Conservation (phyloP, 179 eudicot genomes). For the Corrigiola litoralis region DNA sequence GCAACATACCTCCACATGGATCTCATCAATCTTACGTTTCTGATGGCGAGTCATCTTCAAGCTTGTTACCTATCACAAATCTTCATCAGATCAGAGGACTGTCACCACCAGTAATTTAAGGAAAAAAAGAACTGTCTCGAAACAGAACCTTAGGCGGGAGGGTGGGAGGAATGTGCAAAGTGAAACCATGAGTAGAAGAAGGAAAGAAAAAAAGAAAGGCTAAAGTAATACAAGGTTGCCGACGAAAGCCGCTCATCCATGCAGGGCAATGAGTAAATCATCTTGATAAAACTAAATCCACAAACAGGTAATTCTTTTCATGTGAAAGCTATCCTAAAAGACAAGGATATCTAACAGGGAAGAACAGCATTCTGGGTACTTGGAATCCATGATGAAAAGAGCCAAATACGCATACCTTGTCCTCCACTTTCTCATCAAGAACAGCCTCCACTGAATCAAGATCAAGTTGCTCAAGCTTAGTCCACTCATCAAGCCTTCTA, state of each 20-base stretch:
- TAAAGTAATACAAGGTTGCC: not conserved
- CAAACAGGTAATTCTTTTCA: not conserved
- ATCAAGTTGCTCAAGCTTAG: slow-evolving; percentile 93
- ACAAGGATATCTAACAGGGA: not conserved
- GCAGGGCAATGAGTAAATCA: not conserved
- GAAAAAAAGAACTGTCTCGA: not conserved
- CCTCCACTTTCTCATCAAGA: slow-evolving; percentile 96
- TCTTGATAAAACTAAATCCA: not conserved
- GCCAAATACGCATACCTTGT: slow-evolving; percentile 54
- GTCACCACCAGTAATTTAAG: not conserved
- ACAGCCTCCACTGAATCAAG: slow-evolving; percentile 85
- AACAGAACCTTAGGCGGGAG: not conserved
- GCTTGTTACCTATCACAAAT: slow-evolving; percentile 59
- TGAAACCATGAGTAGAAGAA: not conserved
- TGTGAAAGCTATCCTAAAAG: not conserved
- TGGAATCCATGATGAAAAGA: not conserved
- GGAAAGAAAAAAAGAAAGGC: not conserved
- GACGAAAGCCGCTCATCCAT: no score
- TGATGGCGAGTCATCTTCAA: slow-evolving; percentile 99
- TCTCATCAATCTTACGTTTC: slow-evolving; percentile 94
- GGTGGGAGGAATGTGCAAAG: not conserved
- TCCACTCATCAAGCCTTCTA: slow-evolving; percentile 98
- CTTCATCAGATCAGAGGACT: slow-evolving; percentile 14
- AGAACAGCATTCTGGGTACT: not conserved
- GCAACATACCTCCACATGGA: slow-evolving; percentile 77